These are phyloP conservation scores for Beta corolliflora DNA, from an alignment of 179 eudicot genomes.

Conservation along the genomic window DNA sequence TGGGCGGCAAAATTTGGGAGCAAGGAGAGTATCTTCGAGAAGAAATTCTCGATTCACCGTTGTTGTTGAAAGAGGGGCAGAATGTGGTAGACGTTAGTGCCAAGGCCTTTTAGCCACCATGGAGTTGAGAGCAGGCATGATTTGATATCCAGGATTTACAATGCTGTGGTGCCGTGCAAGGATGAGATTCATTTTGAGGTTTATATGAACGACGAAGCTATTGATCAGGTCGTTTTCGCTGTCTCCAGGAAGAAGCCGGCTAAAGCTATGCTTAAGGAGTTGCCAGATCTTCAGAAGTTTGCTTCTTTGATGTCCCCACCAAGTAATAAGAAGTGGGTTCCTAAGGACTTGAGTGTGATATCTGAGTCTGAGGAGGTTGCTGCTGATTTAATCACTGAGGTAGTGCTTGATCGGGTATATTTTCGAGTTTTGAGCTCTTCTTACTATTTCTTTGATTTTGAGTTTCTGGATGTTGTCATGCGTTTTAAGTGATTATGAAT, in stretches of 20 bases:
- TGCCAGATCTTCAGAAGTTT: conserved; percentile 70
- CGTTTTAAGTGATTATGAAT: too few species aligned
- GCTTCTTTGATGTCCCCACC: conserved; percentile 53
- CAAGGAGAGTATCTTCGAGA: conserved; percentile 68
- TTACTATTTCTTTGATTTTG: too few species aligned
- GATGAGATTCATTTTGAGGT: conserved; percentile 89
- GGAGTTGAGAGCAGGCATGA: conserved; percentile 86
- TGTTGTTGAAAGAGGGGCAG: conserved; percentile 83
- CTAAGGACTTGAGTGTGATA: too few species aligned
- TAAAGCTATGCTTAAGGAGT: conserved; percentile 70
- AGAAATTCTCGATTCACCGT: conserved; percentile 85
- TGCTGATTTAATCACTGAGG: too few species aligned
- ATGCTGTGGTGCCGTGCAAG: conserved; percentile 61
- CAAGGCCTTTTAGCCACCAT: conserved; percentile 79
- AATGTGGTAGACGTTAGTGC: conserved; percentile 77
- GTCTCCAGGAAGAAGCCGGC: conserved; percentile 78
- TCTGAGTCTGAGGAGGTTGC: too few species aligned
- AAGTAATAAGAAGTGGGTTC: conserved; percentile 46
- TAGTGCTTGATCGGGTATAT: too few species aligned
- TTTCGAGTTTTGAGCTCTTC: too few species aligned
- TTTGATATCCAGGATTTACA: conserved; percentile 74
- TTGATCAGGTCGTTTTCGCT: conserved; percentile 90
- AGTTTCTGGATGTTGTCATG: too few species aligned
- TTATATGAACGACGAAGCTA: conserved; percentile 87
- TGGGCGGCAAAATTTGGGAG: conserved; percentile 77